These are phyloP conservation scores for Cladosporium sp. DNA, from an alignment of 2,329 filamentous ascomycete species.

Conservation along the genomic window DNA sequence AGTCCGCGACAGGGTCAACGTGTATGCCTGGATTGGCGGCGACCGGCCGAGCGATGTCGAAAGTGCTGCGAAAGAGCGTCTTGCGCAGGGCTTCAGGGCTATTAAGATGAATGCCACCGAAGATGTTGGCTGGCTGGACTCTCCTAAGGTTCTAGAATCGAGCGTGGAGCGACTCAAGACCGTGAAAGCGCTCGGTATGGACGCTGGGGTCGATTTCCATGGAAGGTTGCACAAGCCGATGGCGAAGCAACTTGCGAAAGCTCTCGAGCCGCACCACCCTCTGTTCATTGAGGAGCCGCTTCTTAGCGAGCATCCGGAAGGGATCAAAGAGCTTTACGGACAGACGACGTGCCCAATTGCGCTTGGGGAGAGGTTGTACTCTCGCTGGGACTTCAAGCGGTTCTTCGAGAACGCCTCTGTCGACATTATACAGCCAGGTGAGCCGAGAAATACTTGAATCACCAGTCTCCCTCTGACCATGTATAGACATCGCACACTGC, in stretches of 20 bases:
- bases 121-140: conserved; percentile 73
- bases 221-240: conserved; percentile 74
- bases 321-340: conserved; percentile 60
- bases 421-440: conserved; percentile 64
- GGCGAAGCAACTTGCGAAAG: conserved; percentile 70
- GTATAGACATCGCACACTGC: conserved; percentile 63
- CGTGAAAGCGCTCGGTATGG: conserved; percentile 68
- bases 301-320: conserved; percentile 66
- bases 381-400: conserved; percentile 69
- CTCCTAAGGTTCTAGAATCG: conserved; percentile 61
- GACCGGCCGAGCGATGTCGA: conserved; percentile 67
- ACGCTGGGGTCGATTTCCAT: conserved; percentile 74
- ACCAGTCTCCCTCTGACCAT: conserved; percentile 29
- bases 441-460: background rate
- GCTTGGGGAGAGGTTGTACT: conserved; percentile 69
- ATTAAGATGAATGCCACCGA: conserved; percentile 80
- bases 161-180: conserved; percentile 66
- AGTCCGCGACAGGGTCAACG: conserved; percentile 65
- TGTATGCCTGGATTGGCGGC: conserved; percentile 76
- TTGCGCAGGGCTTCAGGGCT: conserved; percentile 62
- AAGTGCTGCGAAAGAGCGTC: conserved; percentile 46
- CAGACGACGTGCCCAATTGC: conserved; percentile 65
- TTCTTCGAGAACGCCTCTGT: conserved; percentile 68
- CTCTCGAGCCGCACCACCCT: conserved; percentile 64
- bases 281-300: conserved; percentile 74